Percentiles rank a stretch among this genome's conserved stretches.
phyloP scores from a whole-genome alignment of 202 grass and related monocot genomes.

The Saccharum hybrid region DNA sequence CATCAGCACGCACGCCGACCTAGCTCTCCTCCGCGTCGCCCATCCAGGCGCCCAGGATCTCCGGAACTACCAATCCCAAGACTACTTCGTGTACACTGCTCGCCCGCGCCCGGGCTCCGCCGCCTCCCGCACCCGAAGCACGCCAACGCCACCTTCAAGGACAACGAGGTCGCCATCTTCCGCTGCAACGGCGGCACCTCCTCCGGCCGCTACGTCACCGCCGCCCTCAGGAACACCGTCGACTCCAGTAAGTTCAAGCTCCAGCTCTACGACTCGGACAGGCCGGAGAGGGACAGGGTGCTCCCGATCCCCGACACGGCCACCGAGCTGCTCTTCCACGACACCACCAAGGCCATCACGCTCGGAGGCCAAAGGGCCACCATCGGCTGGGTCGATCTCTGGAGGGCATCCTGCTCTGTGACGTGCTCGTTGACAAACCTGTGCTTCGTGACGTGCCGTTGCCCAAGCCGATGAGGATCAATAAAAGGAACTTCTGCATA shows the following conservation, averaged over 20 bases:
- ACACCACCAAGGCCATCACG: not conserved
- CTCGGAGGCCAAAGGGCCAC: not conserved
- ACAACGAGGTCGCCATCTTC: not conserved
- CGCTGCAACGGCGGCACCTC: not conserved
- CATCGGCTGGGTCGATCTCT: slow-evolving; percentile 20
- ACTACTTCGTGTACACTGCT: slow-evolving; percentile 1
- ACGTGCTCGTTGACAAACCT: not conserved
- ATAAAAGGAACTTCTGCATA: too few species aligned
- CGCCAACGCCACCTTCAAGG: not conserved
- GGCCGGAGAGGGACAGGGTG: not conserved
- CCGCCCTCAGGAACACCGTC: not conserved
- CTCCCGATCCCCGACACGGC: slow-evolving; percentile 17
- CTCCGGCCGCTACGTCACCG: not conserved
- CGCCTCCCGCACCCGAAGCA: not conserved
- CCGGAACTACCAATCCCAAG: too few species aligned
- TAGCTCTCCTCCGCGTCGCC: slow-evolving; percentile 7
- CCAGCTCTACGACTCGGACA: slow-evolving; percentile 3
- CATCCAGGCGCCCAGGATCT: not conserved
- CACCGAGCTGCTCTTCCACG: not conserved
- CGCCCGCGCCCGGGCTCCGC: not conserved
- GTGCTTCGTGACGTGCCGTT: slow-evolving; percentile 20
- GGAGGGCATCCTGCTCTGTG: slow-evolving; percentile 24
- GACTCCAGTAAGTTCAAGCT: rapidly evolving
- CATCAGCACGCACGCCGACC: slow-evolving; percentile 3
- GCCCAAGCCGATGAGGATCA: too few species aligned